Percentiles rank a stretch among this genome's conserved stretches.
These are phyloP conservation scores for Cyberlindnera maclurae DNA, from an alignment of 805 yeast species.

Conservation along the genomic window DNA sequence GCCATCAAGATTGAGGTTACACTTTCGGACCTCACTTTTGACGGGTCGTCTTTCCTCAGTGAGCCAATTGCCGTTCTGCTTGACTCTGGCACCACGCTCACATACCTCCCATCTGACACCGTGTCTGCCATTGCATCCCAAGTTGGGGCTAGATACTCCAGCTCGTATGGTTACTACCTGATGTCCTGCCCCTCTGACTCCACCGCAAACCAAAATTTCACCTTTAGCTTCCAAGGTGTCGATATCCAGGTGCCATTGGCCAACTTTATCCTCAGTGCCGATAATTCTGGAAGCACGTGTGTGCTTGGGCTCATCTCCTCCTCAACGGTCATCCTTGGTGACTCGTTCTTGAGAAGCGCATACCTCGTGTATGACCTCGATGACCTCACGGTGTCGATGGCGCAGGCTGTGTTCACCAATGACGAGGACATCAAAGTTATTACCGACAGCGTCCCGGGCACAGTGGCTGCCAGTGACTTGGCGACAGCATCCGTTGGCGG, in stretches of 20 bases:
- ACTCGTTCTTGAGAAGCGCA: conserved; percentile 42
- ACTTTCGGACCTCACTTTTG: conserved; percentile 21
- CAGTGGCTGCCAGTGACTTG: conserved; percentile 39
- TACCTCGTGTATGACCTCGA: conserved; percentile 52
- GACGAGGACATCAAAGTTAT: conserved; percentile 40
- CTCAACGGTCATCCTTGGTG: conserved; percentile 40
- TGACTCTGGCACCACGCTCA: conserved; percentile 38
- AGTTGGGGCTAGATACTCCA: conserved; percentile 39
- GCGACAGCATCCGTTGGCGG: conserved; percentile 25
- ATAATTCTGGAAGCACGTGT: conserved; percentile 28
- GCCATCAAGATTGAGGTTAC: conserved; percentile 45
- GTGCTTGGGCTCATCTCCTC: conserved; percentile 35
- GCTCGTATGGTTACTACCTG: conserved; percentile 36
- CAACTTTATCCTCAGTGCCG: conserved; percentile 25
- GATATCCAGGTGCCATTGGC: conserved; percentile 42
- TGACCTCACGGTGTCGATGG: conserved; percentile 35
- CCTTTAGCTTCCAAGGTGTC: conserved; percentile 48
- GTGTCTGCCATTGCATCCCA: conserved; percentile 29
- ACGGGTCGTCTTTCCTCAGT: conserved; percentile 3
- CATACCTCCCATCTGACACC: conserved; percentile 36
- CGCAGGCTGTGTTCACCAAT: conserved; percentile 34
- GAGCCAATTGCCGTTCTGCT: conserved; percentile 29
- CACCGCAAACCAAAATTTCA: conserved; percentile 16
- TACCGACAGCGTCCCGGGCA: conserved; percentile 41
- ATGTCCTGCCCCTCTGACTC: conserved; percentile 32